Evolutionary conservation across 345 rosid genomes (phyloP).

Genomic region (Gossypium herbaceum): DNA sequence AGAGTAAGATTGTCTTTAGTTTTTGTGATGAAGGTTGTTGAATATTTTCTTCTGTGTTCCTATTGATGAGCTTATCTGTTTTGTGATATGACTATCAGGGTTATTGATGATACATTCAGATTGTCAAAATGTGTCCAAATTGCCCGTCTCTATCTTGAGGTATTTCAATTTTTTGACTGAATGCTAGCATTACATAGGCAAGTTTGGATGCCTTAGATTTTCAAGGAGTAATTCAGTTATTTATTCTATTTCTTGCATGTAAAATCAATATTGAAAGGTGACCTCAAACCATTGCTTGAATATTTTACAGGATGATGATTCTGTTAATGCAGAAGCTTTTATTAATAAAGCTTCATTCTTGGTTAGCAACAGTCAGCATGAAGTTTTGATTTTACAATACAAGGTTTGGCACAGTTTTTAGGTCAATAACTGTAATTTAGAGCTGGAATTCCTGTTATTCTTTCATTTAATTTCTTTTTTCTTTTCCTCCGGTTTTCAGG

Average conservation of each 20-base stretch:
- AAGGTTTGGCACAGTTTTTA: slow-evolving; percentile 44
- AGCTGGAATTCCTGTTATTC: slow-evolving; percentile 8
- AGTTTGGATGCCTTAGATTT: not conserved
- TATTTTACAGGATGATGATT: slow-evolving; percentile 87
- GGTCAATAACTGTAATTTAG: not conserved
- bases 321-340: slow-evolving; percentile 92
- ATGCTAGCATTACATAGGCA: not conserved
- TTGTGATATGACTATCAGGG: slow-evolving; percentile 42
- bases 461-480: not conserved
- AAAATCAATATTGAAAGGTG: not conserved
- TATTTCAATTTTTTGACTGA: slow-evolving; percentile 24
- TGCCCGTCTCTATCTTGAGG: slow-evolving; percentile 97
- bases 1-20: slow-evolving; percentile 14
- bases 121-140: slow-evolving; percentile 96
- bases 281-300: slow-evolving; percentile 1
- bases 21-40: slow-evolving; percentile 38
- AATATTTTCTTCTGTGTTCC: not conserved
- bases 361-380: slow-evolving; percentile 95
- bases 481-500: slow-evolving; percentile 36
- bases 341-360: slow-evolving; percentile 95
- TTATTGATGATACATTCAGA: slow-evolving; percentile 75
- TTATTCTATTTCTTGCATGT: slow-evolving; percentile 1
- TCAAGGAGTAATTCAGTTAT: not conserved
- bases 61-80: slow-evolving; percentile 10
- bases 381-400: slow-evolving; percentile 84